phyloP scores from a whole-genome alignment of 2,329 filamentous ascomycete species.

The Tympanopsis confertula region DNA sequence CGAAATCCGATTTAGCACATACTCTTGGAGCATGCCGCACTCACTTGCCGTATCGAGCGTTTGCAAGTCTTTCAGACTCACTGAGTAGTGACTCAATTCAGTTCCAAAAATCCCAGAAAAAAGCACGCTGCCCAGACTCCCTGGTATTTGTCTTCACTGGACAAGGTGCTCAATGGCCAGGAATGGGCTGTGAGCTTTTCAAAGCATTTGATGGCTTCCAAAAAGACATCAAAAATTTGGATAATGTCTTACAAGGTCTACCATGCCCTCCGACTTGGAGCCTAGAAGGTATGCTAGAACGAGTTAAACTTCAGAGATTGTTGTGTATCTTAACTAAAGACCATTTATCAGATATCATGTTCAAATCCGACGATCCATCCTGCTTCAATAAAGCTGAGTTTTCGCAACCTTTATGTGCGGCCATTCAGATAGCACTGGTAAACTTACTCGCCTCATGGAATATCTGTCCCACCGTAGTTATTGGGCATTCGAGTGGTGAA shows the following conservation, averaged over 20 bases:
- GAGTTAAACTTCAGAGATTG: too few relatives aligned
- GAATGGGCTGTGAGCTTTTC: slow-evolving; percentile 9
- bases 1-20: too few relatives aligned
- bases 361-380: too few relatives aligned
- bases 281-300: neutral
- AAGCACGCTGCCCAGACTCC: slow-evolving; percentile 2
- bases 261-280: neutral
- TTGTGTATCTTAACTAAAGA: too few relatives aligned
- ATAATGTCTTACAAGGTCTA: neutral
- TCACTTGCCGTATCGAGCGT: neutral
- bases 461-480: neutral
- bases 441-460: neutral
- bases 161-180: slow-evolving; percentile 11
- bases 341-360: too few relatives aligned
- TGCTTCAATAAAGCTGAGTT: neutral
- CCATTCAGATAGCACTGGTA: slow-evolving; percentile 2
- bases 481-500: slow-evolving; percentile 5
- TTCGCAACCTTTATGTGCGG: slow-evolving; percentile 1
- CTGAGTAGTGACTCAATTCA: slow-evolving; percentile 8
- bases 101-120: slow-evolving; percentile 3
- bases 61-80: slow-evolving; percentile 6
- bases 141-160: slow-evolving; percentile 11
- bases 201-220: neutral
- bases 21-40: neutral
- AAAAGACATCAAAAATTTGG: neutral